Conservation (phyloP, 768 basidiomycete genomes). For the Amylocystis lapponica region DNA sequence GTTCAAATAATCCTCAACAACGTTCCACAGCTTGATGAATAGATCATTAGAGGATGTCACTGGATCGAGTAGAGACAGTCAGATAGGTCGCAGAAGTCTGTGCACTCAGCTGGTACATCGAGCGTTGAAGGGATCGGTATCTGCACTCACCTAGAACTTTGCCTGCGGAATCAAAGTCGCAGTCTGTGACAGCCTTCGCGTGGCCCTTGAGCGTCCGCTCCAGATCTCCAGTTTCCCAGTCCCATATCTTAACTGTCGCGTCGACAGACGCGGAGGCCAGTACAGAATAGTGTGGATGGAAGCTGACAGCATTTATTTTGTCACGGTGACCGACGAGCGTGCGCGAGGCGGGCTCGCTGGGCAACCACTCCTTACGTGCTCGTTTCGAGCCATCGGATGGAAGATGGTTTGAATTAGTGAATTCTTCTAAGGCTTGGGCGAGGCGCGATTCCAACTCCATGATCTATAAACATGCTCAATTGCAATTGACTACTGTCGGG, state of each 20-base stretch:
- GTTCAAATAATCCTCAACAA: conserved; percentile 50
- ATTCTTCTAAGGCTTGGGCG: conserved; percentile 70
- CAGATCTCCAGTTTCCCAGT: conserved; percentile 58
- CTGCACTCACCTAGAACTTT: conserved; percentile 39
- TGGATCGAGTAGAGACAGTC: conserved; percentile 64
- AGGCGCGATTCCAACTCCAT: conserved; percentile 91
- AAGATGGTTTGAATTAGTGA: conserved; percentile 45
- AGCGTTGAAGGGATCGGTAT: conserved; percentile 47
- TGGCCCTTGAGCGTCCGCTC: conserved; percentile 57
- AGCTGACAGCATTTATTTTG: conserved; percentile 34
- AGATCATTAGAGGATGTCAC: conserved; percentile 55
- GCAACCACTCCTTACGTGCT: too few relatives aligned
- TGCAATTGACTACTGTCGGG: too few relatives aligned
- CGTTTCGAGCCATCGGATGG: too few relatives aligned
- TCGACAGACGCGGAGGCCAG: conserved; percentile 53
- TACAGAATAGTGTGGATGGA: conserved; percentile 49
- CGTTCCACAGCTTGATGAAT: conserved; percentile 54
- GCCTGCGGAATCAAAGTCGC: conserved; percentile 53
- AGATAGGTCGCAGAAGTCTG: conserved; percentile 85
- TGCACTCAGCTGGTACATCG: conserved; percentile 31
- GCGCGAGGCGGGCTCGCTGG: conserved; percentile 80
- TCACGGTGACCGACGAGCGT: conserved; percentile 46
- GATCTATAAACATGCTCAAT: conserved; percentile 52
- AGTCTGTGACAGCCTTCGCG: conserved; percentile 50
- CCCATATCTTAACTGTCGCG: conserved; percentile 53